Evolutionary conservation across 2,329 filamentous ascomycete genomes (phyloP).

Genomic region (Alternaria sp.): DNA sequence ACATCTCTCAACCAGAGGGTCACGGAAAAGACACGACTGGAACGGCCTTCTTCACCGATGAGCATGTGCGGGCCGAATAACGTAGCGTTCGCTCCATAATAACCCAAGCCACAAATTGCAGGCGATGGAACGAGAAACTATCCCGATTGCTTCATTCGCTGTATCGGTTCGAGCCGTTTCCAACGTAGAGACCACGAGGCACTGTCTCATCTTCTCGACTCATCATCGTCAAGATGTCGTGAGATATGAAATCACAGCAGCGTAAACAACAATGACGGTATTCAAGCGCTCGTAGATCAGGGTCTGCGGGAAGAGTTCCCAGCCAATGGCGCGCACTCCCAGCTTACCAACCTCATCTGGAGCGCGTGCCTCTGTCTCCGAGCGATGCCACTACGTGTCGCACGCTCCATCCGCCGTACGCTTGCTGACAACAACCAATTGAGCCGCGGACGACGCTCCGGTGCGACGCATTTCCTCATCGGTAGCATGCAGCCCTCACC

Average conservation of each 20-base stretch:
- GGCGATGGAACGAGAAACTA: neutral
- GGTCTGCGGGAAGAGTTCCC: neutral
- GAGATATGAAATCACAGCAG: neutral
- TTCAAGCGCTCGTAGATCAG: neutral
- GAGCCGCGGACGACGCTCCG: neutral
- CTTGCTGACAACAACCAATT: neutral
- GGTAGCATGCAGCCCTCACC: neutral
- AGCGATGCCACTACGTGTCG: neutral
- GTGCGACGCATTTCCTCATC: neutral
- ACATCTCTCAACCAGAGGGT: neutral
- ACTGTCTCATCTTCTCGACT: neutral
- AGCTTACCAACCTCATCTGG: neutral
- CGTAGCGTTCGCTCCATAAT: neutral
- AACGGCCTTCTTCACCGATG: neutral
- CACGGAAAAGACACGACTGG: neutral
- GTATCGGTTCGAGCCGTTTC: neutral
- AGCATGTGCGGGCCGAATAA: neutral
- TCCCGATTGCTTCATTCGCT: neutral
- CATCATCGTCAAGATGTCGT: neutral
- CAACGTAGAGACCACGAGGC: too few species aligned
- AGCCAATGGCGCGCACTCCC: neutral
- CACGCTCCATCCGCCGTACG: neutral
- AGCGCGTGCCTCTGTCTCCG: neutral
- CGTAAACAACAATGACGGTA: neutral
- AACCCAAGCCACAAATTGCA: neutral